Base-by-base conservation (phyloP, 345 rosid species). In the Populus tremula region DNA sequence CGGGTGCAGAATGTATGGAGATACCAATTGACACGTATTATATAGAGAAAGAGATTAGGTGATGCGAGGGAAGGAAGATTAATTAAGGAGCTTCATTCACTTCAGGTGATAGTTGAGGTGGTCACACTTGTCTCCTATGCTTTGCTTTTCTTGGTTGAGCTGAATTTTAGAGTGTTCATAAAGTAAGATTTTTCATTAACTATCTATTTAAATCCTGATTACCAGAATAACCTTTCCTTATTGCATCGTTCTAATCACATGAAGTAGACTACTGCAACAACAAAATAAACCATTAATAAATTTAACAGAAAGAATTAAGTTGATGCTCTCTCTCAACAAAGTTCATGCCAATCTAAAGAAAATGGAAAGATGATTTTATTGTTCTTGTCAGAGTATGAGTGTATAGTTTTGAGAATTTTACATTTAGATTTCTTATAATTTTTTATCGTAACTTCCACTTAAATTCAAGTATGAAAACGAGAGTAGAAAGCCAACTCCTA, bases 101-200 rank as follows among this genome's bases (percentile, higher is more conserved):
- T 47, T 14, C 36, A 65, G 12, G 8, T 61, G 23, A 70, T 17
- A 12, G 79, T 33, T 64, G 33, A 67, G 50, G 65, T 65, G 76
- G 76, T 35, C 84, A 74, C 73, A 5, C 71, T 77, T 64, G 81
- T 70, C 70, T 72, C 66, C 20, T 35, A 43, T 20, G 13, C 61
- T 25, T 53, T 77, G 78, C 53, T 50, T 66, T 66, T 81, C 81
- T 78, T 84, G 89, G 93, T 87, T 84, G 61, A 77, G 84, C 90
- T 86, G 69, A 90, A 83, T 79, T 90, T 86, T 90, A 83, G 90
- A 88, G 91, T 90, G 91, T 35, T 78, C 69, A 70, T 79, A 72
- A 90, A 88, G 90, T 78, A 90, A 90, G 69, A 76, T 41, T n/a
- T 75, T 76, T 77, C 3, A 70, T 66, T 56, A 69, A 21, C 6